Evolutionary conservation across 768 basidiomycete species (phyloP).

Genomic region (Boletus vinaceobasis): DNA sequence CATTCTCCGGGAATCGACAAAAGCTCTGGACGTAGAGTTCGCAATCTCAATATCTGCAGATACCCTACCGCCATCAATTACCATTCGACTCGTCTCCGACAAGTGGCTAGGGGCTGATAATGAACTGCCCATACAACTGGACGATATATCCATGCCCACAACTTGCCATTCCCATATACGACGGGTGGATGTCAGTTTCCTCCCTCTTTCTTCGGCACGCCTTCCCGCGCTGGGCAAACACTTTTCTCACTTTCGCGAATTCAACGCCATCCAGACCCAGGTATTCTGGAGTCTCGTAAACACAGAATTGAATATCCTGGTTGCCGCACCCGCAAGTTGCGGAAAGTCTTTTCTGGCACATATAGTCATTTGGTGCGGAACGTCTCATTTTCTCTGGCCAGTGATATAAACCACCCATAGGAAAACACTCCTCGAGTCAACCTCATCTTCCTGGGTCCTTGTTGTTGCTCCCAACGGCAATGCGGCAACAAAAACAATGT

Average conservation of each 20-base stretch:
- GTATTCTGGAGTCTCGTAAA: conserved; percentile 77
- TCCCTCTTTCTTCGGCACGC: conserved; percentile 55
- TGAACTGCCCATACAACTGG: conserved; percentile 59
- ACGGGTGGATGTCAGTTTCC: conserved; percentile 71
- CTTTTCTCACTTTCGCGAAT: conserved; percentile 43
- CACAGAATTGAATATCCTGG: conserved; percentile 61
- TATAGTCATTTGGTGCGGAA: conserved; percentile 65
- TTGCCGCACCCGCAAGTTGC: conserved; percentile 76
- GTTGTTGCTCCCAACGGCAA: conserved; percentile 60
- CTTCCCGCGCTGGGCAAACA: conserved; percentile 42
- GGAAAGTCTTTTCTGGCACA: conserved; percentile 80
- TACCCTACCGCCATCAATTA: conserved; percentile 59
- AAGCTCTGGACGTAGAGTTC: conserved; percentile 65
- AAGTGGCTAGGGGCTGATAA: conserved; percentile 92
- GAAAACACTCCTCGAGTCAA: conserved; percentile 46
- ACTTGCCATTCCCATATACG: conserved; percentile 54
- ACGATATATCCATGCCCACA: conserved; percentile 72
- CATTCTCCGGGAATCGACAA: conserved; percentile 64
- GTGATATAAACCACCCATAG: conserved; percentile 37
- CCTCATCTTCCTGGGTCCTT: conserved; percentile 52
- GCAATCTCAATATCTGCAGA: conserved; percentile 68
- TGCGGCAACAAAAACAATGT: conserved; percentile 51
- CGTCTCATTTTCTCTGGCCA: not conserved
- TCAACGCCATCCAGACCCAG: conserved; percentile 91
- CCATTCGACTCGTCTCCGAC: conserved; percentile 81